Evolutionary conservation across 2,329 filamentous ascomycete species (phyloP), one percentile per base, ranked within the genome.

Genomic region (Fusarium anguioides): DNA sequence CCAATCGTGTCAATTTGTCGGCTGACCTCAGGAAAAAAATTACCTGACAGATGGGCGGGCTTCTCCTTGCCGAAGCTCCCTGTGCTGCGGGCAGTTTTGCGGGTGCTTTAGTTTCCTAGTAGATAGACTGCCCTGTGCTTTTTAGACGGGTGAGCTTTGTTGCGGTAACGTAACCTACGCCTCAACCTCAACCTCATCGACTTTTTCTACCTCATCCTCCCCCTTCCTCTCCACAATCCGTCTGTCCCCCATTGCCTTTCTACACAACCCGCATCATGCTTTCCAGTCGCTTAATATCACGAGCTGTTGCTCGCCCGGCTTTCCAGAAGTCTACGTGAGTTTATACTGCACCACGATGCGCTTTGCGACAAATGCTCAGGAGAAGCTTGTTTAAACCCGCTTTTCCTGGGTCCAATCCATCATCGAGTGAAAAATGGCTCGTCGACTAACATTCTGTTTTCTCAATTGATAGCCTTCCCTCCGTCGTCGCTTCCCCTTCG

Each of bases 241-340:
- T 58, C 44, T 31, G 36, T 44, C 39, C 57, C 44, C 70, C 66
- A 73, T 76, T 75, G 75, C 60, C 66, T 60, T 68, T 59, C 66
- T 64, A 65, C 63, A 69, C 63, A 64, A 69, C 56, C 68, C 65
- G 68, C 68, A 68, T 73, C 77, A 90, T 90, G 87, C 79, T 89
- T 76, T 81, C 86, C 68, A 85, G 82, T 76, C 85, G 86, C 77
- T 83, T 88, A 83, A 83, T 88, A 84, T 82, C 85, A 71, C 83
- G 86, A 78, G 81, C 82, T 72, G 81, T 83, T 75, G 82, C 82
- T 75, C 85, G 86, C 75, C 86, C 87, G 75, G 84, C 75, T 62
- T 84, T 87, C 78, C 83, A 81, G 72, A 81, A 80, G 71, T 82
- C 84, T 65, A 81, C 81, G 86, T 88, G 80, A 77, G 83, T 79